A percentile compares a stretch with the other conserved stretches of the same genome.
Conservation (phyloP, 371 early-diverging fungal genomes). For the Umbelopsis sp. region DNA sequence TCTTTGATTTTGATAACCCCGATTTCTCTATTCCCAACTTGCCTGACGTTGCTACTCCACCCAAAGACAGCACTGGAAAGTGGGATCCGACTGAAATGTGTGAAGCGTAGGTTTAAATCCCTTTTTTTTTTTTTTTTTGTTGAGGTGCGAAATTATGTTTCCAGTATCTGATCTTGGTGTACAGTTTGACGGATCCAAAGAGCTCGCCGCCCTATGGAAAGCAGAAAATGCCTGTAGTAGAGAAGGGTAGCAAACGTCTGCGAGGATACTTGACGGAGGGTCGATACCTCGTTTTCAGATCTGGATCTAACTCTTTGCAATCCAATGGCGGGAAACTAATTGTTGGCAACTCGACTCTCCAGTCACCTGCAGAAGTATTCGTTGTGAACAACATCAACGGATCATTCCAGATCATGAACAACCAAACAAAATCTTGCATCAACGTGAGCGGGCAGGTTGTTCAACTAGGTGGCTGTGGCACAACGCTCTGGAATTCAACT, state of each 20-base stretch:
- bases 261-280: slow-evolving; percentile 28
- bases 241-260: slow-evolving; percentile 27
- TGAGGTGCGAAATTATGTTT: too few species aligned
- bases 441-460: slow-evolving; percentile 24
- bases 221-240: slow-evolving; percentile 27
- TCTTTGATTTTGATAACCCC: slow-evolving; percentile 33
- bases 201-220: slow-evolving; percentile 33
- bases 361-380: not conserved
- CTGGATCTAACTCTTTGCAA: slow-evolving; percentile 2
- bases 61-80: slow-evolving; percentile 19
- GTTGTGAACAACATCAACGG: not conserved
- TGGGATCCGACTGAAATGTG: slow-evolving; percentile 37
- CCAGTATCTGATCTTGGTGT: not conserved
- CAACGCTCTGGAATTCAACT: slow-evolving; percentile 27
- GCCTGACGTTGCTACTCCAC: slow-evolving; percentile 18
- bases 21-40: slow-evolving; percentile 29
- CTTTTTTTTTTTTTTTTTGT: not conserved
- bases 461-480: slow-evolving; percentile 24
- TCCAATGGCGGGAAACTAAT: not conserved
- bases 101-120: slow-evolving; percentile 10
- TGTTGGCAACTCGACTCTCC: not conserved
- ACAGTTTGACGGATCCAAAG: slow-evolving; percentile 26
- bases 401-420: not conserved
- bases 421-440: slow-evolving; percentile 15
- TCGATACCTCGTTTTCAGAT: slow-evolving; percentile 24